Conservation (phyloP, 2,329 filamentous ascomycete genomes). For the Podosphaera fusca region DNA sequence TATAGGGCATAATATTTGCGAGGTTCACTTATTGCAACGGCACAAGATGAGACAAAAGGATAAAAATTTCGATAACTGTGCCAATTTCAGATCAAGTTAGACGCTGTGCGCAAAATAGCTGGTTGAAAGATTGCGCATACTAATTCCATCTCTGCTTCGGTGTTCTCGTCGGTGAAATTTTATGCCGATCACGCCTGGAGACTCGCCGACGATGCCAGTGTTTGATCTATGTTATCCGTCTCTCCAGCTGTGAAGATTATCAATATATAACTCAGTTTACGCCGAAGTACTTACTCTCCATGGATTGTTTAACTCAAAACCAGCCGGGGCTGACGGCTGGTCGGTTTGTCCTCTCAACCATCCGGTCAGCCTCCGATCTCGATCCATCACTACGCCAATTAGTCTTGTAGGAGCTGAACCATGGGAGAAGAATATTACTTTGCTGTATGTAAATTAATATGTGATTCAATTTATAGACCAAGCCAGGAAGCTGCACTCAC, state of each 20-base stretch:
- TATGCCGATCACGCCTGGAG: too few species aligned
- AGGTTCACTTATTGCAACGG: too few species aligned
- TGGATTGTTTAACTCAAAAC: slow-evolving; percentile 20
- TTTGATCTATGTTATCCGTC: slow-evolving; percentile 5
- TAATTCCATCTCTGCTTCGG: too few species aligned
- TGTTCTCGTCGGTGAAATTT: too few species aligned
- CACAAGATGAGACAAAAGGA: too few species aligned
- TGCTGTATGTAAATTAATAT: slow-evolving; percentile 15
- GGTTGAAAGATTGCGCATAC: too few species aligned
- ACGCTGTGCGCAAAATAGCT: too few species aligned
- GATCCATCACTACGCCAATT: slow-evolving; percentile 19
- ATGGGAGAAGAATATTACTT: slow-evolving; percentile 11
- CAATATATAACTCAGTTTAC: neutral
- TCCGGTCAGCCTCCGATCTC: slow-evolving; percentile 20
- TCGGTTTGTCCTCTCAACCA: slow-evolving; percentile 19
- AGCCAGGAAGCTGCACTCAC: slow-evolving; percentile 11
- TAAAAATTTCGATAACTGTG: too few species aligned
- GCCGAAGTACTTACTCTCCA: slow-evolving; percentile 18
- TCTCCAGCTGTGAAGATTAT: slow-evolving; percentile 11
- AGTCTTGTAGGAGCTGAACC: slow-evolving; percentile 2
- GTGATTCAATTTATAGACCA: slow-evolving; percentile 1
- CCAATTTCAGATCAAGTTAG: too few species aligned
- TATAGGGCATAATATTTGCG: too few species aligned
- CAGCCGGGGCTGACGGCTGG: slow-evolving; percentile 16
- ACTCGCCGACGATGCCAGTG: too few species aligned